Conservation (phyloP, 148 eudicot genomes). For the Pouteria glomerata region DNA sequence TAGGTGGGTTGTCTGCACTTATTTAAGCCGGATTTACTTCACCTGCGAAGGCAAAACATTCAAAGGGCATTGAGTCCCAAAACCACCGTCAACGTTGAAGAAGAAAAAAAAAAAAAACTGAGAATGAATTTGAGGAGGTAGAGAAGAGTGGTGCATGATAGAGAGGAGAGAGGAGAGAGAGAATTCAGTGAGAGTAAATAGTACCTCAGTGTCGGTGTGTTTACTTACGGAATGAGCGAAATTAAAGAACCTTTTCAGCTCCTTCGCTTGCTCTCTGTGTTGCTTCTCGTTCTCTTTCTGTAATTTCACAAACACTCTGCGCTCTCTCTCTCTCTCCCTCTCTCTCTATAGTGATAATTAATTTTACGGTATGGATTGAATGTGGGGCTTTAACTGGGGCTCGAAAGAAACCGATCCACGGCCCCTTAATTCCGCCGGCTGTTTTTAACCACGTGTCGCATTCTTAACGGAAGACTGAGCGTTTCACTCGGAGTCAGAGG, state of each 20-base stretch:
- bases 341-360: neutral
- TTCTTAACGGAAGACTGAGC: conserved; percentile 6
- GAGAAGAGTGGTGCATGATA: neutral
- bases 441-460: conserved; percentile 34
- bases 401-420: conserved; percentile 36
- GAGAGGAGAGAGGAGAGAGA: neutral
- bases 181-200: conserved; percentile 12
- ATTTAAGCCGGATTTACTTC: conserved; percentile 10
- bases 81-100: conserved; percentile 12
- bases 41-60: neutral
- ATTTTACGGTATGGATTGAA: neutral
- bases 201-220: conserved; percentile 8
- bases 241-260: too few relatives aligned
- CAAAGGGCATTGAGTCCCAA: conserved; percentile 4
- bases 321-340: conserved; percentile 3
- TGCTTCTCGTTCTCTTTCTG: neutral
- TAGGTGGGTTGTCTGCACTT: neutral
- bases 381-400: conserved; percentile 19
- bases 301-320: neutral
- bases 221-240: neutral
- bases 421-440: conserved; percentile 36
- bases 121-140: neutral
- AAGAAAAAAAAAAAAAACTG: neutral
- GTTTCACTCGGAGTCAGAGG: conserved; percentile 21
- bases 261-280: neutral